Evolutionary conservation across 805 yeast species (phyloP).

Genomic region (Saccharomycopsis amapae): DNA sequence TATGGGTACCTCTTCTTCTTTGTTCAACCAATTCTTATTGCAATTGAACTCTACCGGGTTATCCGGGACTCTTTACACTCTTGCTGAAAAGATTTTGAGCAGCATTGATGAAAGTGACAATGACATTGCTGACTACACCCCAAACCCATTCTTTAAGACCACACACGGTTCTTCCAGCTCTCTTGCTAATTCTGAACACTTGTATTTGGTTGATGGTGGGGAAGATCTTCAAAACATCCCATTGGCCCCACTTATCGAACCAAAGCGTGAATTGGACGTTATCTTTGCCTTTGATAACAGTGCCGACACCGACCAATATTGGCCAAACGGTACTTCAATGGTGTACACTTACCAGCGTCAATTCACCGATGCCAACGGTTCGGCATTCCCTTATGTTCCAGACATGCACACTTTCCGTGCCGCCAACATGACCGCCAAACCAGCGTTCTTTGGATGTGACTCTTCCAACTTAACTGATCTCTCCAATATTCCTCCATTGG

Average conservation of each 20-base stretch:
- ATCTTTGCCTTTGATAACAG: slow-evolving; percentile 61
- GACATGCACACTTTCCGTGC: slow-evolving; percentile 53
- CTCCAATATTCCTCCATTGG: slow-evolving; percentile 51
- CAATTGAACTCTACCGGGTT: slow-evolving; percentile 49
- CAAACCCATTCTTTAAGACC: slow-evolving; percentile 60
- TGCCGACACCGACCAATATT: slow-evolving; percentile 49
- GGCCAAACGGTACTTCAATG: slow-evolving; percentile 67
- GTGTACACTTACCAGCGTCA: slow-evolving; percentile 53
- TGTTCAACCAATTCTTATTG: slow-evolving; percentile 63
- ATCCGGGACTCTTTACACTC: slow-evolving; percentile 38
- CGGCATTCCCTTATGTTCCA: slow-evolving; percentile 78
- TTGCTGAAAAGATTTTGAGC: slow-evolving; percentile 39
- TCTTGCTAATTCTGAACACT: slow-evolving; percentile 35
- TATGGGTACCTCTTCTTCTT: slow-evolving; percentile 75
- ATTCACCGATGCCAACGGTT: slow-evolving; percentile 44
- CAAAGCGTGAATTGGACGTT: slow-evolving; percentile 53
- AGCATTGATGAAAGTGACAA: slow-evolving; percentile 44
- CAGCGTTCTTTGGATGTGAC: slow-evolving; percentile 82
- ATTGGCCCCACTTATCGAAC: slow-evolving; percentile 53
- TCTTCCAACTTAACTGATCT: slow-evolving; percentile 27
- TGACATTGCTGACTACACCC: slow-evolving; percentile 64
- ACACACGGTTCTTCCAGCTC: slow-evolving; percentile 32
- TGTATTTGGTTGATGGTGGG: slow-evolving; percentile 66
- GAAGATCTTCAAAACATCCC: slow-evolving; percentile 62
- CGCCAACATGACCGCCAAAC: slow-evolving; percentile 55